Base-by-base conservation (phyloP, 2,329 filamentous ascomycete genomes). In the Hymenoscyphus fructigenus region DNA sequence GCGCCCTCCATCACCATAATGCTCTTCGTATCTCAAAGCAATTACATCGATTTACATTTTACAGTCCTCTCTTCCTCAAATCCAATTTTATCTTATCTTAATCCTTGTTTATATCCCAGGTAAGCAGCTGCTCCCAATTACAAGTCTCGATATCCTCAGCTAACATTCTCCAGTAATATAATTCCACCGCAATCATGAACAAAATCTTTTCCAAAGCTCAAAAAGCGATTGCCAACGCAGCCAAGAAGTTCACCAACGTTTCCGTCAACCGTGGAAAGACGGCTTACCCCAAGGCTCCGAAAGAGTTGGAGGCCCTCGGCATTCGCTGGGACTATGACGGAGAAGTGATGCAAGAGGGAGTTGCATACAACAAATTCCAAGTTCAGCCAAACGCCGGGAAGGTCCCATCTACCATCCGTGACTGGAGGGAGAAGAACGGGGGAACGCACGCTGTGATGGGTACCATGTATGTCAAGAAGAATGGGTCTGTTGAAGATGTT, bases 221-320 rank as follows among this genome's bases (percentile, higher is more conserved):
- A 32, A 32, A 32, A 32, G 29, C 29, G 29, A 32, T 32, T 32
- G 29, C 29, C 29, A 32, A 32, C 29, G 29, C 29, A 32, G 29
- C 29, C 29, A 57, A 57, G 60, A 62, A 62, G 60, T 62, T 62
- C 29, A 64, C 62, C 17, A 64, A 60, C 26, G 36, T 64, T 55
- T 60, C 56, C 60, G 62, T 59, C 23, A 41, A 38, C 28, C 57
- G 29, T 20, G 56, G 62, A 38, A 53, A 64, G 44, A 60, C 62
- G 36, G 57, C 26, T 28, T 60, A 57, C 23, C 57, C 57, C 41
- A 62, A 64, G 41, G 20, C 23, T 3, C 41, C 50, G 41, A 64
- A 64, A 64, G 57, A 60, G 26, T 47, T 64, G n/a, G 62, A 64
- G 57, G 60, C 60, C 57, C 57, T 64, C 41, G 57, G 62, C 57